phyloP scores from a whole-genome alignment of 345 rosid species.

The Lenwebbia sp. region DNA sequence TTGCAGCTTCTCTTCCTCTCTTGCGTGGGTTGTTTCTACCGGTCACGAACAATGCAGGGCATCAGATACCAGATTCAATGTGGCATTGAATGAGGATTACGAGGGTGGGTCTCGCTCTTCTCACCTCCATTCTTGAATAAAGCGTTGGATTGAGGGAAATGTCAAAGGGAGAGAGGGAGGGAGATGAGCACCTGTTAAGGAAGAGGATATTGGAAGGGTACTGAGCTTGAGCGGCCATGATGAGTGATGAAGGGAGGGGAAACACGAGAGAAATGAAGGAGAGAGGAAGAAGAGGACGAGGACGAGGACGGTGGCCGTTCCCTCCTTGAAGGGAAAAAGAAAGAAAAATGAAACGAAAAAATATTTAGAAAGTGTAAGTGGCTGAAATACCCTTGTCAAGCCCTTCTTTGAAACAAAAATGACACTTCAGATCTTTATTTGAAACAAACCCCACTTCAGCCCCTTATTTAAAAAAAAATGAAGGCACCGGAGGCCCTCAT shows the following conservation, averaged over 20 bases:
- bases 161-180: not conserved
- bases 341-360: too few relatives aligned
- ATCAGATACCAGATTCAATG: not conserved
- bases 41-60: not conserved
- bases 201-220: slow-evolving; percentile 28
- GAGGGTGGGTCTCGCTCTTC: not conserved
- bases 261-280: not conserved
- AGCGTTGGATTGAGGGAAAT: slow-evolving; percentile 29
- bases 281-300: not conserved
- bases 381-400: too few relatives aligned
- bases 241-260: not conserved
- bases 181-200: slow-evolving; percentile 13
- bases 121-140: slow-evolving; percentile 31
- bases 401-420: too few relatives aligned
- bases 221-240: slow-evolving; percentile 37
- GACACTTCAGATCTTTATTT: too few relatives aligned
- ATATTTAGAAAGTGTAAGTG: too few relatives aligned
- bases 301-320: too few relatives aligned
- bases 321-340: too few relatives aligned
- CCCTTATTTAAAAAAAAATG: too few relatives aligned
- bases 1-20: slow-evolving; percentile 43
- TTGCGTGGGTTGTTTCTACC: slow-evolving; percentile 27
- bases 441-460: too few relatives aligned
- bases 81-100: not conserved
- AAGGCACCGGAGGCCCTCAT: too few relatives aligned